Conservation (phyloP, 768 basidiomycete species). For the Xanthoconium purpureum region DNA sequence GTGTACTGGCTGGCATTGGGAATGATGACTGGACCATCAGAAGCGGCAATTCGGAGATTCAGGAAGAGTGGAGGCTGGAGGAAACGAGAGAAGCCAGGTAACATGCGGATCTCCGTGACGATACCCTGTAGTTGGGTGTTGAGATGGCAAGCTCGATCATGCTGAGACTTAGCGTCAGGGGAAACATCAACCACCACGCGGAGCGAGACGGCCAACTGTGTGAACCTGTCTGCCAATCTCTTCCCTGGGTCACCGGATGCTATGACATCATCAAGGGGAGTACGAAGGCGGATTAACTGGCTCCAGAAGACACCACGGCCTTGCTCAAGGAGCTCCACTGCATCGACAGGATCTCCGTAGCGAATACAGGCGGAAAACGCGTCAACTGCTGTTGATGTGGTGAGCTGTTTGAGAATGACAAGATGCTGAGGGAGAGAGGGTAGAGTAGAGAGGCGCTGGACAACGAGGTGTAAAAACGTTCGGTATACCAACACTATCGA, state of each 20-base stretch:
- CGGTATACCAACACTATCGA: no score
- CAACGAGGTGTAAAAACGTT: not conserved
- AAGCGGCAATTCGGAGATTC: conserved; percentile 16
- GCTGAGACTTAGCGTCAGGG: not conserved
- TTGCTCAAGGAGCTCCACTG: conserved; percentile 19
- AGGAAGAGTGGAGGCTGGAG: conserved; percentile 21
- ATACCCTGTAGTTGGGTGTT: not conserved
- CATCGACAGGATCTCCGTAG: conserved; percentile 2
- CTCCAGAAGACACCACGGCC: not conserved
- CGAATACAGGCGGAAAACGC: conserved; percentile 12
- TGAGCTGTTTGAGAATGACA: not conserved
- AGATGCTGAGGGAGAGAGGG: conserved; percentile 1
- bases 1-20: conserved; percentile 29
- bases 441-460: not conserved
- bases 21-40: conserved; percentile 31
- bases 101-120: conserved; percentile 13
- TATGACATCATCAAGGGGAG: not conserved
- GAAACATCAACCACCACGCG: not conserved
- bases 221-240: conserved; percentile 1
- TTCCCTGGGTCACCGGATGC: not conserved
- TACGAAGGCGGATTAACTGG: conserved; percentile 9
- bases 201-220: not conserved
- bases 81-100: conserved; percentile 27
- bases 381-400: conserved; percentile 4
- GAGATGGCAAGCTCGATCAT: not conserved